phyloP scores from a whole-genome alignment of 176 grass and related monocot species.

The Avena eriantha region DNA sequence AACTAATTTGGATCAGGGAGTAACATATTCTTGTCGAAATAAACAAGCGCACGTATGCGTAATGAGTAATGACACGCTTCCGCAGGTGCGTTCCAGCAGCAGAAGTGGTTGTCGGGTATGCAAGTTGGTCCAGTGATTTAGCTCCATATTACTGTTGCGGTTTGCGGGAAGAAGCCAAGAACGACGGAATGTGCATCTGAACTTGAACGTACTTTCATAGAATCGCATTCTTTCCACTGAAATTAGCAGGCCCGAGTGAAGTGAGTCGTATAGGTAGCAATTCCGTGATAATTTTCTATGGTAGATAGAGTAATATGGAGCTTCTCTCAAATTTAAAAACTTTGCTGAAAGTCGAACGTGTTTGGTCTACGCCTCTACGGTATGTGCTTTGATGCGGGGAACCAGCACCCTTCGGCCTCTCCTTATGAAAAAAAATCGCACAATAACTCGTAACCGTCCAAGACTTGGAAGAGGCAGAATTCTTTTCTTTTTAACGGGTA shows the following conservation, averaged over 20 bases:
- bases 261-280: too few species aligned
- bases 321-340: neutral
- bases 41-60: conserved; percentile 26
- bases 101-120: neutral
- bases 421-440: too few species aligned
- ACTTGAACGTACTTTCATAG: neutral
- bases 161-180: neutral
- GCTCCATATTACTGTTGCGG: neutral
- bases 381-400: neutral
- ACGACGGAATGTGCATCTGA: neutral
- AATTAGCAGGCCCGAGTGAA: too few species aligned
- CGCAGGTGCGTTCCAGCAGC: conserved; percentile 24
- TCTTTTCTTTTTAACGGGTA: too few species aligned
- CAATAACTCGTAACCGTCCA: too few species aligned
- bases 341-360: neutral
- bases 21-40: neutral
- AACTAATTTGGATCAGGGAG: too few species aligned
- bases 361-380: neutral
- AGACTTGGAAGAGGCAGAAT: too few species aligned
- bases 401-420: too few species aligned
- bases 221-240: neutral
- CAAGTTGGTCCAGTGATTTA: neutral
- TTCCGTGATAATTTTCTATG: too few species aligned
- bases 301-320: too few species aligned
- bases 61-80: conserved; percentile 38